Evolutionary conservation across 345 rosid species (phyloP).

Genomic region (Euphorbia lathyris): DNA sequence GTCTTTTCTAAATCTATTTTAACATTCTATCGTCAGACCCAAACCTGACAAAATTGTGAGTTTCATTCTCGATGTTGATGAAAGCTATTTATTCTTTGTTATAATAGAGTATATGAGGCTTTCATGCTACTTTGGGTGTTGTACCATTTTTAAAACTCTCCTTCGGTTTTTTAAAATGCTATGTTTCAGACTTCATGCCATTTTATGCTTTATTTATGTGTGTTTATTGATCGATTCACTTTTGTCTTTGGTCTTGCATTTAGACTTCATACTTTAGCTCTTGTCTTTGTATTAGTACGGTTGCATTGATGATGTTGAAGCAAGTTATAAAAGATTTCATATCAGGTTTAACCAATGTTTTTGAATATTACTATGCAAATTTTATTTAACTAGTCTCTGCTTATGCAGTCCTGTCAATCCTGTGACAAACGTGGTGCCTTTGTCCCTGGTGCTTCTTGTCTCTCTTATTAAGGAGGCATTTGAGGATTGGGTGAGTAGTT

Average conservation of each 20-base stretch:
- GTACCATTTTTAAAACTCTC: background rate
- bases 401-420: conserved; percentile 95
- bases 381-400: conserved; percentile 19
- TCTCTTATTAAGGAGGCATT: conserved; percentile 98
- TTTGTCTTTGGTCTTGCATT: background rate
- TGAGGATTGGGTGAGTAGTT: conserved; percentile 87
- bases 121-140: background rate
- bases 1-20: no score
- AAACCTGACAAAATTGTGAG: background rate
- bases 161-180: background rate
- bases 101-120: background rate
- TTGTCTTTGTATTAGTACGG: background rate
- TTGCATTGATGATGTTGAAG: conserved; percentile 6
- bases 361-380: background rate
- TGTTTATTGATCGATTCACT: background rate
- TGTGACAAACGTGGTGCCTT: conserved; percentile 85
- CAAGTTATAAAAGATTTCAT: background rate
- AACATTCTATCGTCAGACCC: no score
- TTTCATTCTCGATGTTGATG: background rate
- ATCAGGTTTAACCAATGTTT: conserved; percentile 1
- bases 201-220: background rate
- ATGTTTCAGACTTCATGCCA: background rate
- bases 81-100: background rate
- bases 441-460: conserved; percentile 89
- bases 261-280: background rate